Evolutionary conservation across 1,284 basidiomycete genomes (phyloP).

Genomic region (Exsudoporus floridanus): DNA sequence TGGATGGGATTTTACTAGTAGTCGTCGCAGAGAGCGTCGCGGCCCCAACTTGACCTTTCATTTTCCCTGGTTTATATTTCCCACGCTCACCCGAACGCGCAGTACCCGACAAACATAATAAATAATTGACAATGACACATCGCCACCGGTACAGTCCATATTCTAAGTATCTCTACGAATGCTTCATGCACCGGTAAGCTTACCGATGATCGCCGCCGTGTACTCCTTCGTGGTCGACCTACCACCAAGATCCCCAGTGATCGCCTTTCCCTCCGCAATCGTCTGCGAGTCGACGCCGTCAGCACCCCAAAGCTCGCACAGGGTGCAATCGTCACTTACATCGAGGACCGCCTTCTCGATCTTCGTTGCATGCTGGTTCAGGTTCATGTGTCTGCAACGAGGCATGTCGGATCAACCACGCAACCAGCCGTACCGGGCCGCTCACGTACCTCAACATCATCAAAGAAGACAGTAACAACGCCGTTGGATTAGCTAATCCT

Average conservation of each 20-base stretch:
- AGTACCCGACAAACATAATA: constrained; percentile 8
- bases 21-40: constrained; percentile 41
- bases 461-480: constrained; percentile 88
- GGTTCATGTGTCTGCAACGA: constrained; percentile 83
- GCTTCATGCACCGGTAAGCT: constrained; percentile 51
- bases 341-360: constrained; percentile 91
- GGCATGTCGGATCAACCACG: constrained; percentile 27
- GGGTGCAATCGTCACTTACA: constrained; percentile 48
- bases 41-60: background rate
- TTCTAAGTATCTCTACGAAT: constrained; percentile 9
- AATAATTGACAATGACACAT: constrained; percentile 9
- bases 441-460: constrained; percentile 89
- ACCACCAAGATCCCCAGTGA: constrained; percentile 92
- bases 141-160: constrained; percentile 4
- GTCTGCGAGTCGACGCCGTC: constrained; percentile 53
- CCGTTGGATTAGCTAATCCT: constrained; percentile 97
- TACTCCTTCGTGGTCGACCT: constrained; percentile 87
- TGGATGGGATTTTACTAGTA: constrained; percentile 44
- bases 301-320: constrained; percentile 16
- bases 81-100: constrained; percentile 21
- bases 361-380: constrained; percentile 81
- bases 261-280: constrained; percentile 90
- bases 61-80: constrained; percentile 30
- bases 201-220: constrained; percentile 83
- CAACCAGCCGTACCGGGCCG: constrained; percentile 4